phyloP scores from a whole-genome alignment of 2,329 filamentous ascomycete genomes.

The Escovopsis sp. region DNA sequence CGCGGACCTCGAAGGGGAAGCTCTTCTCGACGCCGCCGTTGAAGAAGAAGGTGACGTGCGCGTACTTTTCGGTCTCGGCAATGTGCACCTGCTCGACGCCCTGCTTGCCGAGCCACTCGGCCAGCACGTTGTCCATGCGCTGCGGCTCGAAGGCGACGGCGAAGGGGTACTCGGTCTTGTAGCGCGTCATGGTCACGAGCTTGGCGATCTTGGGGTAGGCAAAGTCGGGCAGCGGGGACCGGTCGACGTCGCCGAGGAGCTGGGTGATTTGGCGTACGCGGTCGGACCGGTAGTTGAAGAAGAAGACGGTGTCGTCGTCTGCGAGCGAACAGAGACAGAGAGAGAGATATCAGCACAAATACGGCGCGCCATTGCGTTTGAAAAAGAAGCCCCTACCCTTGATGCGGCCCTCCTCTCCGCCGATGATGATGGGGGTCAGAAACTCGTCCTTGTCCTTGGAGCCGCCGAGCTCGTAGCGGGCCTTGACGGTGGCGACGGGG shows the following conservation, averaged over 20 bases:
- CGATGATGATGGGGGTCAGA: slow-evolving; percentile 91
- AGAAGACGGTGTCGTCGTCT: slow-evolving; percentile 93
- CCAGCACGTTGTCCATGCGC: slow-evolving; percentile 94
- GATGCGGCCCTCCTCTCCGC: slow-evolving; percentile 71
- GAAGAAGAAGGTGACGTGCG: slow-evolving; percentile 99
- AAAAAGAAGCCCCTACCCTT: slow-evolving; percentile 42
- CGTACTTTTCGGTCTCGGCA: slow-evolving; percentile 98
- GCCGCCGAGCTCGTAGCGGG: slow-evolving; percentile 63
- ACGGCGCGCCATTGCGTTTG: too few relatives aligned
- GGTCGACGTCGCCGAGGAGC: slow-evolving; percentile 81
- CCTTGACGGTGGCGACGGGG: slow-evolving; percentile 73
- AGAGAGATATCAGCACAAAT: too few relatives aligned
- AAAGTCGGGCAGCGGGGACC: slow-evolving; percentile 81
- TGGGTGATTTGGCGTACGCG: slow-evolving; percentile 94
- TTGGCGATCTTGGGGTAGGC: slow-evolving; percentile 76
- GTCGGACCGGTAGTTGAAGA: slow-evolving; percentile 99
- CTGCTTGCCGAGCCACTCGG: slow-evolving; percentile 89
- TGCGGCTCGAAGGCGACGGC: slow-evolving; percentile 86
- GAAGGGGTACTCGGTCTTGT: slow-evolving; percentile 92
- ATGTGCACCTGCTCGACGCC: slow-evolving; percentile 86
- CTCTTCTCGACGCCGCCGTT: slow-evolving; percentile 97
- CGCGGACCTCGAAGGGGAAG: slow-evolving; percentile 80
- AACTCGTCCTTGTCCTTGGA: slow-evolving; percentile 81
- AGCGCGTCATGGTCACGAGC: slow-evolving; percentile 93
- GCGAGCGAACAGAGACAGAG: too few relatives aligned